Evolutionary conservation across 116 monocot species (phyloP), one percentile per base, ranked within the genome.

Genomic region (Iris pallida): DNA sequence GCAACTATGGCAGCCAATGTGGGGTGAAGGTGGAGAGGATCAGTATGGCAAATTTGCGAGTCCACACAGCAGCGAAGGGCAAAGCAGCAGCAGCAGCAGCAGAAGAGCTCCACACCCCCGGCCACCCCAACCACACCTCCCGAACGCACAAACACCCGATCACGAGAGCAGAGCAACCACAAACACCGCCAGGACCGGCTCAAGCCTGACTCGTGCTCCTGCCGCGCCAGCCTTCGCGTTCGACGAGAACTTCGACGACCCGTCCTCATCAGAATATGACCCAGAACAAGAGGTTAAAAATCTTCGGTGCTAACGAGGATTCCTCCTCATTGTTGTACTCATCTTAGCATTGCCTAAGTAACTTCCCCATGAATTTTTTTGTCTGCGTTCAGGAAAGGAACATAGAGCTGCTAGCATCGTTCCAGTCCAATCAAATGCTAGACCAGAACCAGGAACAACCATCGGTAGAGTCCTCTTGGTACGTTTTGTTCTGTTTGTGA

Each of bases 11-110:
- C 61, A 85, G 85, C 85, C 85, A 42, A 78, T 81, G 10, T 85
- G 85, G 85, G 41, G n/a, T 4, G 85, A 68, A 66, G 77, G 11
- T 2, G 80, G 65, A 66, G 77, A n/a, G 14, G 85, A 85, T 64
- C 61, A 66, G 44, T 57, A 66, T n/a, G 46, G 16, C 20, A 64
- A 81, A 17, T 68, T 69, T 9, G 71, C 63, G 18, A 55, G 42
- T 5, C 57, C 53, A 20, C 30, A 47, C 20, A 55, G 30, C n/a
- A 68, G 57, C 55, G 30, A 51, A 45, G 62, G 51, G 1, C 62
- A 59, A 40, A 65, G 46, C 9, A 75, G 73, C 13, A 47, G 16
- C 10, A 65, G 46, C 9, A 75, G 73, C 13, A 47, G 16, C 10
- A 2, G 8, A 11, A 65, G 58, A 58, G 10, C 45, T 65, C 69